These are phyloP conservation scores for Takakia lepidozioides DNA, from an alignment of 225 moss, liverwort and hornwort genomes.

Conservation along the genomic window DNA sequence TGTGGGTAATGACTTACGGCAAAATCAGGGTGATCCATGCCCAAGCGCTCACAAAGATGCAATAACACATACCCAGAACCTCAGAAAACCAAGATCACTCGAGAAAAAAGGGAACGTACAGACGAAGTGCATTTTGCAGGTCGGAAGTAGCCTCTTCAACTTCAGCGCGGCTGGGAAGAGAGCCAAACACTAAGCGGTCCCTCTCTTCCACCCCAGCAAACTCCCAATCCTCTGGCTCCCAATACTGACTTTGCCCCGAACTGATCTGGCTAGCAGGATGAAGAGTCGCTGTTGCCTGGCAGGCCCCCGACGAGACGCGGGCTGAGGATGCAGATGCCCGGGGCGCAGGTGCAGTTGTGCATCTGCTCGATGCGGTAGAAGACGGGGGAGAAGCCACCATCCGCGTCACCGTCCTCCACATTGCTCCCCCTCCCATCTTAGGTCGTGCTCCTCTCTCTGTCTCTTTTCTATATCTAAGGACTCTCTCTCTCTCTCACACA, in stretches of 20 bases:
- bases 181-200: slow-evolving; percentile 80
- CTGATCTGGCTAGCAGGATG: slow-evolving; percentile 25
- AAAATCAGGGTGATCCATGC: no score
- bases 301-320: slow-evolving; percentile 32
- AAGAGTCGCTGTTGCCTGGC: slow-evolving; percentile 12
- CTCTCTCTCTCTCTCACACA: no score
- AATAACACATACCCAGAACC: no score
- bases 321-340: slow-evolving; percentile 21
- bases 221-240: slow-evolving; percentile 93
- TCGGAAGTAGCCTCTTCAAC: slow-evolving; percentile 82
- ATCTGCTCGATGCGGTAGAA: no score
- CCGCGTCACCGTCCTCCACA: slow-evolving; percentile 70
- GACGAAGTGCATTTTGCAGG: slow-evolving; percentile 67
- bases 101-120: slow-evolving; percentile 25
- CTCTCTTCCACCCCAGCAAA: slow-evolving; percentile 79
- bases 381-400: slow-evolving; percentile 32
- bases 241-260: slow-evolving; percentile 39
- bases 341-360: no score
- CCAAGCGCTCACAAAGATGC: no score
- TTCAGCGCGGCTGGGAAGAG: slow-evolving; percentile 57
- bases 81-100: not conserved
- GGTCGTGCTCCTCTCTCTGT: no score
- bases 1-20: no score
- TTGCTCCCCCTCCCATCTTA: slow-evolving; percentile 63
- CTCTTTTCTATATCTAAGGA: no score